phyloP scores from a whole-genome alignment of 768 basidiomycete genomes.

The Termitomyces sp. region DNA sequence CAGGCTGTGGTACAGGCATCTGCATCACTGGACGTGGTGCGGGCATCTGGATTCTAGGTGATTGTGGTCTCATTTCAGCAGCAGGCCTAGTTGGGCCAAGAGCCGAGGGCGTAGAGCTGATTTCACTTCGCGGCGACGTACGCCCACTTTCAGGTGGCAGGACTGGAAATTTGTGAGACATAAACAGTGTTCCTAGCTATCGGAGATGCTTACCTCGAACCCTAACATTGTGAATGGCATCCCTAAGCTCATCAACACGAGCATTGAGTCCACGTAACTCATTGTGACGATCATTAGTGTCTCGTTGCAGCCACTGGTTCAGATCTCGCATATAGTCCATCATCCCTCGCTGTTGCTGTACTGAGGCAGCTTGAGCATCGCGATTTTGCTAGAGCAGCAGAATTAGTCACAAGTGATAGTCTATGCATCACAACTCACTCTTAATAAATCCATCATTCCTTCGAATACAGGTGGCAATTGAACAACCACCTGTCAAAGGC shows the following conservation, averaged over 20 bases:
- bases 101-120: neutral
- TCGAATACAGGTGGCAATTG: constrained; percentile 64
- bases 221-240: constrained; percentile 38
- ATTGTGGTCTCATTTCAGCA: neutral
- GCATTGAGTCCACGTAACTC: constrained; percentile 68
- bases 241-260: constrained; percentile 51
- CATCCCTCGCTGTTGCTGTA: constrained; percentile 77
- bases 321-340: constrained; percentile 77
- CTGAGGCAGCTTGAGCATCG: constrained; percentile 66
- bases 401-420: constrained; percentile 2
- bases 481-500: constrained; percentile 49
- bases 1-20: constrained; percentile 15
- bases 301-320: constrained; percentile 78
- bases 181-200: neutral
- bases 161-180: constrained; percentile 11
- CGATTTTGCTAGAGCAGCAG: constrained; percentile 63
- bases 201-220: constrained; percentile 30
- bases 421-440: constrained; percentile 40
- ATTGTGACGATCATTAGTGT: constrained; percentile 75
- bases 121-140: constrained; percentile 12
- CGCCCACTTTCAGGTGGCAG: constrained; percentile 15
- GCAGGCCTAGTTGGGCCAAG: neutral
- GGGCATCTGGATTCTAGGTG: constrained; percentile 8
- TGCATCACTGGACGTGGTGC: constrained; percentile 2
- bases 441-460: constrained; percentile 64